Conservation (phyloP, 345 rosid genomes). For the Sisymbrium irio region DNA sequence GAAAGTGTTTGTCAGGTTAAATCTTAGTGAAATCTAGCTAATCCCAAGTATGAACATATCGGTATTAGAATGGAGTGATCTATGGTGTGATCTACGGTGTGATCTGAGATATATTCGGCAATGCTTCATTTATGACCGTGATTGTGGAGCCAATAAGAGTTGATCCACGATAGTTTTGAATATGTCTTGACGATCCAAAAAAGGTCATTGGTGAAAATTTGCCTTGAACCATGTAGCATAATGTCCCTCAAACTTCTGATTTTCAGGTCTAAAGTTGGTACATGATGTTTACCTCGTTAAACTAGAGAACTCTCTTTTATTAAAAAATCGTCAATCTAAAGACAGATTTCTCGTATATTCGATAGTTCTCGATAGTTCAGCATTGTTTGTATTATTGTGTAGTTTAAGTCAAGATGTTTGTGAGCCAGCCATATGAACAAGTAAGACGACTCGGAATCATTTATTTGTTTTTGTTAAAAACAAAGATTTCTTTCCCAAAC, state of each 20-base stretch:
- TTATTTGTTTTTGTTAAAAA: neutral
- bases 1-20: neutral
- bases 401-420: neutral
- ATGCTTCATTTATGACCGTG: neutral
- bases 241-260: neutral
- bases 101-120: neutral
- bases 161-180: neutral
- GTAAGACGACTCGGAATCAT: neutral
- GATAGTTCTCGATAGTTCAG: neutral
- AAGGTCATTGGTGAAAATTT: neutral
- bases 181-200: neutral
- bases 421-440: neutral
- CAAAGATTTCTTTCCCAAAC: neutral
- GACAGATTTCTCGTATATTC: neutral
- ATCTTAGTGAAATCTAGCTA: neutral
- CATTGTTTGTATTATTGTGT: neutral
- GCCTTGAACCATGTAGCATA: neutral
- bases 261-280: neutral
- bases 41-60: conserved; percentile 7
- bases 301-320: neutral
- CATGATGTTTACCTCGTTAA: neutral
- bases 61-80: neutral
- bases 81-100: neutral
- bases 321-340: neutral
- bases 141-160: neutral